Conservation (phyloP, 148 eudicot genomes). For the Spergularia marina region DNA sequence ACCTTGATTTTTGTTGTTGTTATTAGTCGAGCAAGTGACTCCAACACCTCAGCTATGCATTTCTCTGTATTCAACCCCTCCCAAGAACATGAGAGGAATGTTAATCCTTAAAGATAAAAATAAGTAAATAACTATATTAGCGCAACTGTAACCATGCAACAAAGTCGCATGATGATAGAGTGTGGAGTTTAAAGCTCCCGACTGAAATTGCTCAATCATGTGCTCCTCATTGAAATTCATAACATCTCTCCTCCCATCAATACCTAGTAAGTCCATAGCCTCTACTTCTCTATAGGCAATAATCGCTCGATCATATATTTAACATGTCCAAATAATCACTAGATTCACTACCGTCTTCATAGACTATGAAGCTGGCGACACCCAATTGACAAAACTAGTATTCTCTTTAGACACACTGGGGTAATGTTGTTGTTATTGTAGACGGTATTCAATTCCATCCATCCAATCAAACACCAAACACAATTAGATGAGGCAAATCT, state of each 20-base stretch:
- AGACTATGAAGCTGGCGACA: no score
- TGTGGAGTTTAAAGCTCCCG: not conserved
- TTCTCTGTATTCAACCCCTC: slow-evolving; percentile 36
- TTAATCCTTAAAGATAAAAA: not conserved
- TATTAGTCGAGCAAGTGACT: slow-evolving; percentile 49
- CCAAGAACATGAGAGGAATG: slow-evolving; percentile 1
- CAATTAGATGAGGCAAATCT: not conserved
- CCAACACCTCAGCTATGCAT: slow-evolving; percentile 45
- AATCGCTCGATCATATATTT: no score
- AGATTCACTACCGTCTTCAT: no score
- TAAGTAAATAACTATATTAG: not conserved
- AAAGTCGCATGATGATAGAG: not conserved
- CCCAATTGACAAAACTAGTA: no score
- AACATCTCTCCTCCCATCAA: not conserved
- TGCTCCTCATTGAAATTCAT: not conserved
- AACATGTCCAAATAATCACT: no score
- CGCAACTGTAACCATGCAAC: not conserved
- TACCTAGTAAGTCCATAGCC: not conserved
- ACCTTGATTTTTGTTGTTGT: slow-evolving; percentile 67
- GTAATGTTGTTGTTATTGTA: no score
- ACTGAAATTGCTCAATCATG: not conserved
- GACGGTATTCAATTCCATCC: no score
- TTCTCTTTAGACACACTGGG: no score
- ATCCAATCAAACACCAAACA: not conserved
- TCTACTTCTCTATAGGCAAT: not conserved